A percentile compares a stretch with the other conserved stretches of the same genome.
phyloP scores from a whole-genome alignment of 2,329 filamentous ascomycete genomes.

The Alternaria viburni region DNA sequence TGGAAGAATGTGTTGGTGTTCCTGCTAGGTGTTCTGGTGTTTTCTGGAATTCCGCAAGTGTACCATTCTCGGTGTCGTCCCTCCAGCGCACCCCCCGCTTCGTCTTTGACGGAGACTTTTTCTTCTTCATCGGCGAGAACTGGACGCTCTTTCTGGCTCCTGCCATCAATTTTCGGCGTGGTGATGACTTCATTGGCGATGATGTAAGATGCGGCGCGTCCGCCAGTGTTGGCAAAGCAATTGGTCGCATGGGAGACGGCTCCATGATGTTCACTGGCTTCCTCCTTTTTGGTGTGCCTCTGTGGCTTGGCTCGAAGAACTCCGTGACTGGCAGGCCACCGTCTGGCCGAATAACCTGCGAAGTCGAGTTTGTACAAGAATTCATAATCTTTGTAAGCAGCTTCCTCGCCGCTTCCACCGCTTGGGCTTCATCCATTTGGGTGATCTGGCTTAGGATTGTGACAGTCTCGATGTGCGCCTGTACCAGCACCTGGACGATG shows the following conservation, averaged over 20 bases:
- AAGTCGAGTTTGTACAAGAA: conserved; percentile 73
- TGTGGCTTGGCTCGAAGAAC: conserved; percentile 71
- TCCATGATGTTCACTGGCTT: conserved; percentile 57
- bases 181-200: conserved; percentile 77
- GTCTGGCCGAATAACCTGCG: conserved; percentile 90
- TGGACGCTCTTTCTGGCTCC: conserved; percentile 72
- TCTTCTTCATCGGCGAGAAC: conserved; percentile 85
- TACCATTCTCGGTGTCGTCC: conserved; percentile 85
- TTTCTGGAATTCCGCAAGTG: conserved; percentile 87
- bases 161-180: conserved; percentile 68
- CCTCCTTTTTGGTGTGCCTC: conserved; percentile 77
- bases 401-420: conserved; percentile 77
- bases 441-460: conserved; percentile 82
- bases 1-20: conserved; percentile 63
- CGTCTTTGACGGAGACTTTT: conserved; percentile 66
- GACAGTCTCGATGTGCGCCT: conserved; percentile 91
- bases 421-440: conserved; percentile 81
- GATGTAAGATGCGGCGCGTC: conserved; percentile 51
- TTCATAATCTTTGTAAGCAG: conserved; percentile 81
- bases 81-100: conserved; percentile 90
- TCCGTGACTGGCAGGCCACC: conserved; percentile 69
- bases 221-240: conserved; percentile 37
- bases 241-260: conserved; percentile 56
- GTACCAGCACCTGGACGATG: conserved; percentile 81
- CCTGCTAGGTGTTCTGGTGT: conserved; percentile 76